Percentiles rank a stretch among this genome's conserved stretches.
phyloP scores from a whole-genome alignment of 2,329 filamentous ascomycete species.

The Fusarium secorum region DNA sequence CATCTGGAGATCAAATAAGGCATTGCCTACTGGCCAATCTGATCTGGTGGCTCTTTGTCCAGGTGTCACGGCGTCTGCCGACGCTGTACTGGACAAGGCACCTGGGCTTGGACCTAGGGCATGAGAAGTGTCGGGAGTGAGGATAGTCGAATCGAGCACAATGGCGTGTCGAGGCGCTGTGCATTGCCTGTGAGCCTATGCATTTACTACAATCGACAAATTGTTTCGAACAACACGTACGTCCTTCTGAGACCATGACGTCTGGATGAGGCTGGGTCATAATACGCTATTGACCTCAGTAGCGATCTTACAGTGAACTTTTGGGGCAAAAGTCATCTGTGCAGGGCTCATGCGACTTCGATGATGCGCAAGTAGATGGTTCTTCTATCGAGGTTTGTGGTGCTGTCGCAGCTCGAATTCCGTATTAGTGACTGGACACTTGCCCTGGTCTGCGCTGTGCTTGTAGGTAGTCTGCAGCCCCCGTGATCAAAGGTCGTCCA shows the following conservation, averaged over 20 bases:
- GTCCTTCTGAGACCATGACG: constrained; percentile 42
- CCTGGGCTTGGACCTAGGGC: neutral
- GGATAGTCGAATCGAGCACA: constrained; percentile 6
- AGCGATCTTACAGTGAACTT: constrained; percentile 4
- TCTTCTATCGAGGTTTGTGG: constrained; percentile 1
- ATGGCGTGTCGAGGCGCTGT: constrained; percentile 23
- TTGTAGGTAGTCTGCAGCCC: neutral
- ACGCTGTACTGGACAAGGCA: constrained; percentile 3
- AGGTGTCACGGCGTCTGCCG: constrained; percentile 1
- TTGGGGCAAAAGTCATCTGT: neutral
- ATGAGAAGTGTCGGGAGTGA: neutral
- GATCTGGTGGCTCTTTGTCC: neutral
- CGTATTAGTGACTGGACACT: constrained; percentile 33
- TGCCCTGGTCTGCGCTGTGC: neutral
- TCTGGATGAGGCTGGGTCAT: constrained; percentile 28
- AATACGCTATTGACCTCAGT: constrained; percentile 25
- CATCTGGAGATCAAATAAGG: constrained; percentile 18
- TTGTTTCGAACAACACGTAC: constrained; percentile 35
- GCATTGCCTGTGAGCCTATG: constrained; percentile 20
- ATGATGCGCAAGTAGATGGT: constrained; percentile 17
- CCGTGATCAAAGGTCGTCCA: constrained; percentile 26
- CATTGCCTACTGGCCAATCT: constrained; percentile 9
- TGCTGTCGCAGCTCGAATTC: constrained; percentile 24
- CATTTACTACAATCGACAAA: neutral
- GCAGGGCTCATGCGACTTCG: constrained; percentile 19